phyloP scores from a whole-genome alignment of 23 red algal species.

The Gracilaria domingensis region DNA sequence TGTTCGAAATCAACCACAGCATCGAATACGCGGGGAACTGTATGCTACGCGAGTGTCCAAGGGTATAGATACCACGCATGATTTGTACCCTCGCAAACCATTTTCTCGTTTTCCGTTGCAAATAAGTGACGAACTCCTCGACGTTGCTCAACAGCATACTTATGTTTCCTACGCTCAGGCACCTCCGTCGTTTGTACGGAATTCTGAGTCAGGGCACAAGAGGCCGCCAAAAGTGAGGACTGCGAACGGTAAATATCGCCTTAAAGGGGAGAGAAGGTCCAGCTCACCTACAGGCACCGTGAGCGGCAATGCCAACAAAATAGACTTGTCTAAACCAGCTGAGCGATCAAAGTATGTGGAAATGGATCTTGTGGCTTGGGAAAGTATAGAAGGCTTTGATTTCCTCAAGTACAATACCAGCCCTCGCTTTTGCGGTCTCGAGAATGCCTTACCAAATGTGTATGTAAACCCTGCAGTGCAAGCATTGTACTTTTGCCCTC shows the following conservation, averaged over 20 bases:
- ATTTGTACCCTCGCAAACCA: constrained; percentile 42
- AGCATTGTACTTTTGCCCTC: constrained; percentile 79
- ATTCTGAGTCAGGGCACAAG: constrained; percentile 64
- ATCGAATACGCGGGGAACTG: constrained; percentile 15
- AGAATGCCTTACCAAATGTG: constrained; percentile 92
- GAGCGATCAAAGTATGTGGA: constrained; percentile 62
- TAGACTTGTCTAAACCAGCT: constrained; percentile 50
- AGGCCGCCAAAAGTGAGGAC: constrained; percentile 25
- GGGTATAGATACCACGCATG: constrained; percentile 1
- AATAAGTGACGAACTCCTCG: constrained; percentile 52
- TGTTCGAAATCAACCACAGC: not conserved
- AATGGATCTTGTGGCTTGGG: constrained; percentile 82
- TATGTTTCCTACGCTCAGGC: constrained; percentile 63
- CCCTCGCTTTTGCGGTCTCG: constrained; percentile 80
- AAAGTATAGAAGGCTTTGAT: constrained; percentile 93
- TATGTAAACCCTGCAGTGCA: constrained; percentile 96
- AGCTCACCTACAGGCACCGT: not conserved
- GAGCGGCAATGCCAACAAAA: not conserved
- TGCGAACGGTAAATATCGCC: constrained; percentile 6
- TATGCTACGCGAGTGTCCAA: constrained; percentile 6
- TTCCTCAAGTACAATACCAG: constrained; percentile 88
- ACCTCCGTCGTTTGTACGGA: constrained; percentile 66
- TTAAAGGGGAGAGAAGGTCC: not conserved
- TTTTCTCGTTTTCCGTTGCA: constrained; percentile 68
- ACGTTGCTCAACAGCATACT: constrained; percentile 9